Percentiles rank a stretch among this genome's conserved stretches.
Conservation (phyloP, 306 rosid species). For the Fragaria vesca region DNA sequence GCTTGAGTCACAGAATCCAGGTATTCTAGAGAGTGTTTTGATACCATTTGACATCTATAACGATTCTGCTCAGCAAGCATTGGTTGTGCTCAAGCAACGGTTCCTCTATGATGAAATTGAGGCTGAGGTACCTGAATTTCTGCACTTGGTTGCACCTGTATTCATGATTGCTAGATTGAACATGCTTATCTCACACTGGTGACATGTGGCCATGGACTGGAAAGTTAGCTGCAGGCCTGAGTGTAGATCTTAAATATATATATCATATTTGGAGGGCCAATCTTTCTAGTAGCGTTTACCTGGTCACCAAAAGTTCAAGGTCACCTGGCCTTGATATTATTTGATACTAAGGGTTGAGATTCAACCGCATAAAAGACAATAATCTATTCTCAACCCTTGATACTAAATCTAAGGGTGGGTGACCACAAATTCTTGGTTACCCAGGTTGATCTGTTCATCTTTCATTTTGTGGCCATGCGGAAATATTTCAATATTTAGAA, state of each 20-base stretch:
- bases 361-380: not conserved
- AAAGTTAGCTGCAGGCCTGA: not conserved
- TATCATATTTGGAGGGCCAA: not conserved
- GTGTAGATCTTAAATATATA: not conserved
- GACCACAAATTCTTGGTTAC: not conserved
- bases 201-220: not conserved
- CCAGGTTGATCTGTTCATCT: not conserved
- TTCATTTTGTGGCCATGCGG: not conserved
- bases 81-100: slow-evolving; percentile 87
- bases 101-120: slow-evolving; percentile 97
- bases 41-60: slow-evolving; percentile 94
- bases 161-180: not conserved
- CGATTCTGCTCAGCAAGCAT: slow-evolving; percentile 95
- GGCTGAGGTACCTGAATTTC: slow-evolving; percentile 67
- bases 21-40: slow-evolving; percentile 88
- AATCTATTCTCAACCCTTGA: not conserved
- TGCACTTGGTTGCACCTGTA: not conserved
- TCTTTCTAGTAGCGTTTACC: not conserved
- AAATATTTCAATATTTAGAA: not conserved
- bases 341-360: not conserved
- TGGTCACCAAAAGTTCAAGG: not conserved
- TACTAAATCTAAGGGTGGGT: not conserved
- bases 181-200: not conserved
- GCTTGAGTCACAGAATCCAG: slow-evolving; percentile 82
- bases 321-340: not conserved